phyloP scores from a whole-genome alignment of 345 rosid species.

The Aegle marmelos region DNA sequence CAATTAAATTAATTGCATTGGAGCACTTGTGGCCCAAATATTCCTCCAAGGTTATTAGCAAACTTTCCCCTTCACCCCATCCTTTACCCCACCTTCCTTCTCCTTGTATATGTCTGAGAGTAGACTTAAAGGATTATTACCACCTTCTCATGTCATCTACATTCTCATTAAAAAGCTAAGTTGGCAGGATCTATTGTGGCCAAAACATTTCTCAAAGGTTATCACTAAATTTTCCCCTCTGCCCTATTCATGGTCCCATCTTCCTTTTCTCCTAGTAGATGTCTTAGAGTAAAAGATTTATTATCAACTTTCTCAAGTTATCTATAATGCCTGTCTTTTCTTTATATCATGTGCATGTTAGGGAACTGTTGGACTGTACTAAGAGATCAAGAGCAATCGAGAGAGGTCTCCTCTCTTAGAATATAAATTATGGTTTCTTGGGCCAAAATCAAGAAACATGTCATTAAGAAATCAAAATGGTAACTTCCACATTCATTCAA shows the following conservation, averaged over 20 bases:
- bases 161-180: not conserved
- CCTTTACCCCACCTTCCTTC: not conserved
- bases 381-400: not conserved
- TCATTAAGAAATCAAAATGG: not conserved
- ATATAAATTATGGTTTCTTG: not conserved
- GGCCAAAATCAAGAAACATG: not conserved
- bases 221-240: not conserved
- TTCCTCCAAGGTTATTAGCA: not conserved
- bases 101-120: not conserved
- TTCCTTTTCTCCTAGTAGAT: not conserved
- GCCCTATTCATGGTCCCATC: not conserved
- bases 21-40: not conserved
- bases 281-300: not conserved
- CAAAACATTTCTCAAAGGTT: not conserved
- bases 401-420: not conserved
- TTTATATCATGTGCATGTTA: not conserved
- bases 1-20: not conserved
- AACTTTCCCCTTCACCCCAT: not conserved
- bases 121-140: not conserved
- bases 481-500: not conserved
- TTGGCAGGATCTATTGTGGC: not conserved
- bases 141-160: not conserved
- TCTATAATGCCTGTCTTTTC: not conserved
- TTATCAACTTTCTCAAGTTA: not conserved
- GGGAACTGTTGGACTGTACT: not conserved